A percentile compares a stretch with the other conserved stretches of the same genome.
phyloP scores from a whole-genome alignment of 257 asterid genomes.

The Orobanche coerulescens region DNA sequence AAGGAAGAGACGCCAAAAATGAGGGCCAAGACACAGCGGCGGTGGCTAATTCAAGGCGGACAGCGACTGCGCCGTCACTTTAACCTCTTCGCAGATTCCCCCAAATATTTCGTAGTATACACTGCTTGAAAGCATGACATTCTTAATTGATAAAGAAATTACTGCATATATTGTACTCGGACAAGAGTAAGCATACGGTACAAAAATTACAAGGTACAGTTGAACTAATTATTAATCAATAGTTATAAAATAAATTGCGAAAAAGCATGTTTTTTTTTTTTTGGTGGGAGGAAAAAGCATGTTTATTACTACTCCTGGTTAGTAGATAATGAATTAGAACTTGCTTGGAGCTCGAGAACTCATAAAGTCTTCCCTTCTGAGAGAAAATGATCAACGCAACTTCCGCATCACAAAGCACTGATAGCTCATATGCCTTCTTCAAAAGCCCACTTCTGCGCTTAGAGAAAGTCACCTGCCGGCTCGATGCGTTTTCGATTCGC shows the following conservation, averaged over 20 bases:
- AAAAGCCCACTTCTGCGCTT: constrained; percentile 41
- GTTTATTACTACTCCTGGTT: no score
- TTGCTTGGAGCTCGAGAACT: constrained; percentile 46
- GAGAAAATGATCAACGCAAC: constrained; percentile 47
- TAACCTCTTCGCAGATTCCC: constrained; percentile 42
- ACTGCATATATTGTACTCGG: no score
- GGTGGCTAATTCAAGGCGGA: constrained; percentile 66
- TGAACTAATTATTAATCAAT: no score
- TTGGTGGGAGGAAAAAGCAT: no score
- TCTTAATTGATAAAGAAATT: no score
- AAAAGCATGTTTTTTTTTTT: no score
- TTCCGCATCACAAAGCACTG: constrained; percentile 47
- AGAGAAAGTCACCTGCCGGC: constrained; percentile 44
- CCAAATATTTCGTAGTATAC: no score
- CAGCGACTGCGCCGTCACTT: constrained; percentile 70
- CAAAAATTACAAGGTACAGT: no score
- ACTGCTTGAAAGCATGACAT: no score
- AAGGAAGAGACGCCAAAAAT: constrained; percentile 36
- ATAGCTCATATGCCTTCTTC: constrained; percentile 51
- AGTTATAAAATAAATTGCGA: no score
- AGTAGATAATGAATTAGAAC: not conserved
- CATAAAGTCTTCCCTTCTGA: constrained; percentile 40
- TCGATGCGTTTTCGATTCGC: constrained; percentile 39
- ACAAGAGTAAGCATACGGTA: no score
- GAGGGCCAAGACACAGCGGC: constrained; percentile 79